Evolutionary conservation across 2,329 filamentous ascomycete genomes (phyloP), one percentile per base, ranked within the genome.

Genomic region (Pseudogymnoascus pannorum): DNA sequence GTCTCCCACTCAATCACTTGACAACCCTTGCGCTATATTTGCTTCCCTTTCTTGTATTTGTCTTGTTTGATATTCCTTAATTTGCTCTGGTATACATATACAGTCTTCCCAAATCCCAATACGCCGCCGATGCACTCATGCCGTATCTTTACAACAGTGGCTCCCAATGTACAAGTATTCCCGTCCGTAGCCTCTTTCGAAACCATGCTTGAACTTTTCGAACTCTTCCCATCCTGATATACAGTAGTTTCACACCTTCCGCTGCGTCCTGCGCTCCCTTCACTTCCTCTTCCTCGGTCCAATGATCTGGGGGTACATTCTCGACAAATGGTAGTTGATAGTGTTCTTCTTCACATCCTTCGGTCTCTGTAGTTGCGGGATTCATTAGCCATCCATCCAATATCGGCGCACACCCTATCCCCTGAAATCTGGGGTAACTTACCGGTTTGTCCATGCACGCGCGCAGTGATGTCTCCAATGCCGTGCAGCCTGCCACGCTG

Each of bases 321-420:
- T 85, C 67, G 84, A 83, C 44, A 97, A 79, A 74, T 97, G 92
- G 80, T 92, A 92, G 77, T 97, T 97, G 83, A 97, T 92, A 66
- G 83, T 85, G 74, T 86, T 93, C 78, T 87, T 91, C 72, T 84
- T 83, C 66, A 76, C 73, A 61, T 76, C 74, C 65, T 75, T 74
- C 57, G 81, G 75, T 80, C 79, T 84, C 85, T 87, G 72, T 64
- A 62, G 14, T 38, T 61, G 40, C 20, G 60, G 35, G 24, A 57
- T 61, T 22, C 54, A 59, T 64, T 64, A 62, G 63, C 26, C 35
- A 38, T 58, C 12, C 33, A 11, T n/a, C 29, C 59, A 33, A 24
- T 26, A 6, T 61, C 20, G 29, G 22, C 8, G 18, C 18, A n/a
- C 31, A 12, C 31, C 12, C 12, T 38, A 24, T 58, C 57, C 20